A percentile compares a stretch with the other conserved stretches of the same genome.
Conservation (phyloP, 2,329 filamentous ascomycete genomes). For the Claviceps sp. region DNA sequence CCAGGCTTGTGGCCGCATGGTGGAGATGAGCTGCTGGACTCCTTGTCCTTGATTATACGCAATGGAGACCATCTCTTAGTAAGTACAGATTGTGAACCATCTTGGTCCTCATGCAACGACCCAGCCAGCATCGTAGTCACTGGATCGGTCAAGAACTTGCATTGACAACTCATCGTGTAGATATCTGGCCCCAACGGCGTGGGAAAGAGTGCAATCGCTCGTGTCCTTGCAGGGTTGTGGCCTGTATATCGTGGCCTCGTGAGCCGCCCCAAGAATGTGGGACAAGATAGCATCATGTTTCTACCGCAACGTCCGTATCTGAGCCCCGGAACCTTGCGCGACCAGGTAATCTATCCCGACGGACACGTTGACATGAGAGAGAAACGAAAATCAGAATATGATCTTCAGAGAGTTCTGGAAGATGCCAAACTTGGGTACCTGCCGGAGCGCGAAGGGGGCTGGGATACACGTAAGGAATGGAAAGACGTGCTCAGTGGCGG, state of each 20-base stretch:
- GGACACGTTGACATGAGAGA: conserved; percentile 88
- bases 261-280: conserved; percentile 66
- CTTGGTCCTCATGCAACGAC: not conserved
- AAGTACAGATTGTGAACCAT: conserved; percentile 12
- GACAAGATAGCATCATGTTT: conserved; percentile 95
- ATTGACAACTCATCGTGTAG: conserved; percentile 17
- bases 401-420: conserved; percentile 66
- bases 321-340: conserved; percentile 79
- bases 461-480: conserved; percentile 96
- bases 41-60: conserved; percentile 76
- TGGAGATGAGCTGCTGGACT: conserved; percentile 83
- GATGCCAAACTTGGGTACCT: conserved; percentile 80
- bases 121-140: not conserved
- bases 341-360: conserved; percentile 96
- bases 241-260: conserved; percentile 89
- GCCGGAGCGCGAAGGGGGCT: conserved; percentile 82
- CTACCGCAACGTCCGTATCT: conserved; percentile 88
- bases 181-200: conserved; percentile 93
- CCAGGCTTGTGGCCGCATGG: conserved; percentile 79
- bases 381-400: conserved; percentile 61
- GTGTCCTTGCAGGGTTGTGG: conserved; percentile 86
- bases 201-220: conserved; percentile 78
- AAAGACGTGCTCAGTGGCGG: conserved; percentile 95
- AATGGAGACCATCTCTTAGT: conserved; percentile 79
- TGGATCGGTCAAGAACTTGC: not conserved